These are phyloP conservation scores for Cladosporium colombiae DNA, from an alignment of 2,329 filamentous ascomycete species.

Conservation along the genomic window DNA sequence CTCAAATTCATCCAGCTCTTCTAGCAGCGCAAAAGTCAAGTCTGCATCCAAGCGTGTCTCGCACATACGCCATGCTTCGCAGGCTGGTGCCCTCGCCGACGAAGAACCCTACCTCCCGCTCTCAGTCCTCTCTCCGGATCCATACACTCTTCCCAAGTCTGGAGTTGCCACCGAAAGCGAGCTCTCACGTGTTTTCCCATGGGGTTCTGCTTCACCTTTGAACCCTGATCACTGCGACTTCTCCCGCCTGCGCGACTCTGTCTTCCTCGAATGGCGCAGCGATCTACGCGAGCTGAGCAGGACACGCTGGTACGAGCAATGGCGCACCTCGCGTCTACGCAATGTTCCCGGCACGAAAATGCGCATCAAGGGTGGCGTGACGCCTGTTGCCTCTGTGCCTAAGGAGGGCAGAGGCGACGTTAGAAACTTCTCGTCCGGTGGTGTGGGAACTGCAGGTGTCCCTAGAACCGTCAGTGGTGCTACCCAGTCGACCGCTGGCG, in stretches of 20 bases:
- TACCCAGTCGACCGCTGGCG: not conserved
- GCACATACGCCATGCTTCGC: conserved; percentile 44
- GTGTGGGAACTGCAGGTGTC: conserved; percentile 17
- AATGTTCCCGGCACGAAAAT: conserved; percentile 30
- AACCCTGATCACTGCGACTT: conserved; percentile 93
- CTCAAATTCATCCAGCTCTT: conserved; percentile 36
- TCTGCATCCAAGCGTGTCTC: conserved; percentile 30
- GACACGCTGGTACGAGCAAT: conserved; percentile 93
- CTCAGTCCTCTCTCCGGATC: conserved; percentile 90
- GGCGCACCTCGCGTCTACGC: conserved; percentile 67
- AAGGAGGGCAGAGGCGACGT: conserved; percentile 29
- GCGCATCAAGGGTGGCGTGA: conserved; percentile 38
- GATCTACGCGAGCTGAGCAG: conserved; percentile 89
- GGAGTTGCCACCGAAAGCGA: conserved; percentile 78
- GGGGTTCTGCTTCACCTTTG: conserved; percentile 95
- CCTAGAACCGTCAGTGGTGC: conserved; percentile 24
- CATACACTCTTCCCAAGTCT: conserved; percentile 69
- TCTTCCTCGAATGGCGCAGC: conserved; percentile 90
- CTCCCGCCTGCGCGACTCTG: conserved; percentile 80
- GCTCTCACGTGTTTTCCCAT: conserved; percentile 77
- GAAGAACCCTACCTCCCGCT: conserved; percentile 74
- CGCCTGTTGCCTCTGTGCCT: conserved; percentile 37
- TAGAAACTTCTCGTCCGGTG: conserved; percentile 11
- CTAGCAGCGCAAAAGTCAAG: conserved; percentile 27
- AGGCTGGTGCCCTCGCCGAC: conserved; percentile 41